Conservation (phyloP, 371 early-diverging fungal genomes). For the Lichtheimia ramosa region DNA sequence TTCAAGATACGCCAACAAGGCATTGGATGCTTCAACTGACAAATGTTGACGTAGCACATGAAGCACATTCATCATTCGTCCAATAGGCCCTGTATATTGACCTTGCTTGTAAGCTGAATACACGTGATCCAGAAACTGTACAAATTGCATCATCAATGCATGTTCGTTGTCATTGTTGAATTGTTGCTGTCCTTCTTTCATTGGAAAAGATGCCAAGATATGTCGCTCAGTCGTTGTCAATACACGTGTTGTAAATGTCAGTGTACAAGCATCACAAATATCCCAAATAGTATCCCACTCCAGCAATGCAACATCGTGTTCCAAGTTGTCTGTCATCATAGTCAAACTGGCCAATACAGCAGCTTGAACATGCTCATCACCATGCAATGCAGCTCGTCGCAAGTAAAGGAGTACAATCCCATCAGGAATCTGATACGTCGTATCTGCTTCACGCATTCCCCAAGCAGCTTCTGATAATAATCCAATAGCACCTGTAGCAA, state of each 20-base stretch:
- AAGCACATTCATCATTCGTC: constrained; percentile 59
- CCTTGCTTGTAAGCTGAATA: constrained; percentile 20
- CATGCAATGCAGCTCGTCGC: constrained; percentile 24
- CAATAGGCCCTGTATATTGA: constrained; percentile 39
- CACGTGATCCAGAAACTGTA: constrained; percentile 27
- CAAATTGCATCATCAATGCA: constrained; percentile 22
- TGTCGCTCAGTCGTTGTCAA: too few species aligned
- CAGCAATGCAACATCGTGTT: constrained; percentile 22
- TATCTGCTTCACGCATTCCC: constrained; percentile 34
- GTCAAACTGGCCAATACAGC: constrained; percentile 25
- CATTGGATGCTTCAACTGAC: constrained; percentile 55
- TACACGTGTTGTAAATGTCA: background rate
- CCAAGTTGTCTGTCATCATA: constrained; percentile 14
- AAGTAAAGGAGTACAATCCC: constrained; percentile 39
- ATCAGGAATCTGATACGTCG: constrained; percentile 31
- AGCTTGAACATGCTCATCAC: constrained; percentile 22
- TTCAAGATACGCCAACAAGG: constrained; percentile 61
- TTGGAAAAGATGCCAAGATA: constrained; percentile 1
- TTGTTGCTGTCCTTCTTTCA: background rate
- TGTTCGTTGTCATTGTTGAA: background rate
- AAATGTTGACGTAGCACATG: constrained; percentile 56
- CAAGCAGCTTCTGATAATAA: constrained; percentile 59
- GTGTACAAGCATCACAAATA: constrained; percentile 31
- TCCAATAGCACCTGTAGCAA: constrained; percentile 54
- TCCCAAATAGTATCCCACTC: constrained; percentile 54